A percentile compares a stretch with the other conserved stretches of the same genome.
These are phyloP conservation scores for Kluyveromyces siamensis DNA, from an alignment of 805 yeast species.

Conservation along the genomic window DNA sequence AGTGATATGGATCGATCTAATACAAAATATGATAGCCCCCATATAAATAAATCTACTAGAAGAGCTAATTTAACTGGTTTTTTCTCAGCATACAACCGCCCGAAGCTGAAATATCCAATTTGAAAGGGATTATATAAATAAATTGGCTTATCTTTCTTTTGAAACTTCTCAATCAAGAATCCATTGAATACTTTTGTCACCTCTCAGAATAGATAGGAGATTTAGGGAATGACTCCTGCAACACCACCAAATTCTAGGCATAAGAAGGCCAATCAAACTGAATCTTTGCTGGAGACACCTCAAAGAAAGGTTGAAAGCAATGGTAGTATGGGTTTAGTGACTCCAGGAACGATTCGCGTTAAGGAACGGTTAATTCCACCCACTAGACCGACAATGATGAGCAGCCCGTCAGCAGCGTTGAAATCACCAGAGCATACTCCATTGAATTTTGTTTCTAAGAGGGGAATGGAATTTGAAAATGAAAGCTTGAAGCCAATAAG, in stretches of 20 bases:
- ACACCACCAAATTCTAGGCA: constrained; percentile 27
- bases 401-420: constrained; percentile 17
- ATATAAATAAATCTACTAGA: too few relatives aligned
- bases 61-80: too few relatives aligned
- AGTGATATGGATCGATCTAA: neutral
- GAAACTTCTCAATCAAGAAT: neutral
- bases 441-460: constrained; percentile 9
- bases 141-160: neutral
- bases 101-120: too few relatives aligned
- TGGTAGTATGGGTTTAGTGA: constrained; percentile 2
- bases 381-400: constrained; percentile 1
- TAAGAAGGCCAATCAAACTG: neutral
- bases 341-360: constrained; percentile 7
- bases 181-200: neutral
- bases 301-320: neutral
- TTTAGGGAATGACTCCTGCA: constrained; percentile 19
- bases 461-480: constrained; percentile 9
- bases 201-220: neutral
- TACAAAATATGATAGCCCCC: neutral
- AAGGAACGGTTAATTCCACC: constrained; percentile 5
- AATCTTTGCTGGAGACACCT: neutral
- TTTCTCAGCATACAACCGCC: too few relatives aligned
- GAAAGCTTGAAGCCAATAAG: constrained; percentile 11
- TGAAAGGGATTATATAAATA: too few relatives aligned
- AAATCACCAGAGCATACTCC: constrained; percentile 29